Evolutionary conservation across 2,329 filamentous ascomycete genomes (phyloP).

Genomic region (Exophiala xenobiotica): DNA sequence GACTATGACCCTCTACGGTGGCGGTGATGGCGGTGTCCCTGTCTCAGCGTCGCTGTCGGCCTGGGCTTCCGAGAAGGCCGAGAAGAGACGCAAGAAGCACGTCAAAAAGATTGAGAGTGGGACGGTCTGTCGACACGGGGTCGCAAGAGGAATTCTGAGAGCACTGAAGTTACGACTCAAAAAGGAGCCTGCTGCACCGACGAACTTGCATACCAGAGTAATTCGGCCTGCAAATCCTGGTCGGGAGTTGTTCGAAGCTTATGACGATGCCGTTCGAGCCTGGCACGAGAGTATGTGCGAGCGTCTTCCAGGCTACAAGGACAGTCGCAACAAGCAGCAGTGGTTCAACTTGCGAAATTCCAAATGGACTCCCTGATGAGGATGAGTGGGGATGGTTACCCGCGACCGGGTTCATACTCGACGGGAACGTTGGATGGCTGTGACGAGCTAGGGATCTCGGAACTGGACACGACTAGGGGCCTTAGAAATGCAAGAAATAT

Average conservation of each 20-base stretch:
- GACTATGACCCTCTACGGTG: too few species aligned
- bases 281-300: constrained; percentile 8
- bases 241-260: background rate
- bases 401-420: too few species aligned
- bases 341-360: constrained; percentile 10
- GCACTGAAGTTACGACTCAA: background rate
- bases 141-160: background rate
- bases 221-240: background rate
- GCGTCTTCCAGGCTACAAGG: constrained; percentile 2
- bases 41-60: too few species aligned
- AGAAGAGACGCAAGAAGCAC: background rate
- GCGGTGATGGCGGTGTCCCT: too few species aligned
- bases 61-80: too few species aligned
- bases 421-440: too few species aligned
- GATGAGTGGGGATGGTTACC: too few species aligned
- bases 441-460: too few species aligned
- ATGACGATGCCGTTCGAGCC: constrained; percentile 1
- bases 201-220: background rate
- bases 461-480: too few species aligned
- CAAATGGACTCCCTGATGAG: too few species aligned
- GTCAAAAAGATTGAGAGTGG: background rate
- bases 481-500: too few species aligned
- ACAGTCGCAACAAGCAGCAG: constrained; percentile 1
- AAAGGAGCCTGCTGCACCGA: background rate
- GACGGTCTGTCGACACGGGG: too few species aligned